Percentiles rank a stretch among this genome's conserved stretches.
These are phyloP conservation scores for Lentinula guzmanii DNA, from an alignment of 768 basidiomycete species.

Conservation along the genomic window DNA sequence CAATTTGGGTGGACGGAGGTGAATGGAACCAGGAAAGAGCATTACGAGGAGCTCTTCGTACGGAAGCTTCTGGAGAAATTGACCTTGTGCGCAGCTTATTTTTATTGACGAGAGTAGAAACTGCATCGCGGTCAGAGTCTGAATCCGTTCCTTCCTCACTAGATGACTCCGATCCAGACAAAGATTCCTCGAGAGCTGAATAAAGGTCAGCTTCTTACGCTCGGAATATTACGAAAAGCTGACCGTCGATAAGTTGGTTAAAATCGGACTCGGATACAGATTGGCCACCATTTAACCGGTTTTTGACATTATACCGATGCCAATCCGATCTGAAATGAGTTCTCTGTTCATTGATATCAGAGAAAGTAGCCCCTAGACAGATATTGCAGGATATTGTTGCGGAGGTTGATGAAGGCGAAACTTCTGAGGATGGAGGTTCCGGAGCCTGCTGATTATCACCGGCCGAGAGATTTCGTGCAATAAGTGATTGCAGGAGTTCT, in stretches of 20 bases:
- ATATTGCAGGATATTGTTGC: conserved; percentile 62
- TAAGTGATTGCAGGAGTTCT: conserved; percentile 63
- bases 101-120: conserved; percentile 62
- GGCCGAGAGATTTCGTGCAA: conserved; percentile 53
- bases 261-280: conserved; percentile 70
- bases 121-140: conserved; percentile 56
- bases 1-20: conserved; percentile 82
- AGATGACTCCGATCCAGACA: conserved; percentile 88
- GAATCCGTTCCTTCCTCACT: conserved; percentile 37
- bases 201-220: background rate
- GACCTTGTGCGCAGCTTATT: conserved; percentile 43
- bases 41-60: conserved; percentile 38
- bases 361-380: conserved; percentile 64
- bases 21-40: conserved; percentile 90
- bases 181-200: conserved; percentile 74
- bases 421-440: conserved; percentile 24
- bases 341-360: conserved; percentile 76
- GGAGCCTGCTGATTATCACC: conserved; percentile 25
- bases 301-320: conserved; percentile 97
- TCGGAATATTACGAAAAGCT: conserved; percentile 10
- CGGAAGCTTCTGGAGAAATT: conserved; percentile 33
- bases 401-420: conserved; percentile 22
- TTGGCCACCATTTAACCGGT: conserved; percentile 56
- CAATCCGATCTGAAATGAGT: conserved; percentile 90
- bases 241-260: conserved; percentile 76